Evolutionary conservation across 352 stramenopile species (phyloP).

Genomic region (Detonula confervacea): DNA sequence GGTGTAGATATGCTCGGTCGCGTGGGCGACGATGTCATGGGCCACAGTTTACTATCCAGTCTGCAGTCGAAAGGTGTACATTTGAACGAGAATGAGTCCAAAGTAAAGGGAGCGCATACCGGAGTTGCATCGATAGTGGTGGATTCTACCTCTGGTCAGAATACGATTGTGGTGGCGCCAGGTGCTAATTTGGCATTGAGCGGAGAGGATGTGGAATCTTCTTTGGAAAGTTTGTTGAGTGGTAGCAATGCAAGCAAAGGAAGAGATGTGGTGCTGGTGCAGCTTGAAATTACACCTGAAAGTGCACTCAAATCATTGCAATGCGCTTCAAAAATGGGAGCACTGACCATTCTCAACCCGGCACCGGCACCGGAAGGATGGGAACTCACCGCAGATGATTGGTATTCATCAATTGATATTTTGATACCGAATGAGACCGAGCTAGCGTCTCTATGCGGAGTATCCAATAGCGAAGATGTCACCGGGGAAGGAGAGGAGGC

Average conservation of each 20-base stretch:
- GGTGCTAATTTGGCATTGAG: slow-evolving; percentile 78
- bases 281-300: slow-evolving; percentile 79
- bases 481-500: slow-evolving; percentile 54
- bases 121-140: slow-evolving; percentile 78
- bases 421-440: slow-evolving; percentile 86
- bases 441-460: slow-evolving; percentile 55
- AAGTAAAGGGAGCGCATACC: slow-evolving; percentile 37
- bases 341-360: slow-evolving; percentile 82
- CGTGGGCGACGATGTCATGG: slow-evolving; percentile 80
- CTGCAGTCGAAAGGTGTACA: slow-evolving; percentile 29
- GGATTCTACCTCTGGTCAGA: slow-evolving; percentile 76
- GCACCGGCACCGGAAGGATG: slow-evolving; percentile 75
- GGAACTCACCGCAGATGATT: slow-evolving; percentile 66
- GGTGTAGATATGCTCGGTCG: slow-evolving; percentile 78
- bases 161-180: slow-evolving; percentile 83
- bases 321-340: slow-evolving; percentile 59
- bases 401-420: slow-evolving; percentile 78
- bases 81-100: slow-evolving; percentile 18
- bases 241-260: slow-evolving; percentile 18
- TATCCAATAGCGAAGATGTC: slow-evolving; percentile 28
- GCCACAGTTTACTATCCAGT: slow-evolving; percentile 45
- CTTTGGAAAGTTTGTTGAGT: slow-evolving; percentile 27
- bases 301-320: slow-evolving; percentile 72
- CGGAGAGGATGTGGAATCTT: slow-evolving; percentile 57
- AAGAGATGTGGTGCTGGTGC: slow-evolving; percentile 71